Base-by-base conservation (phyloP, 768 basidiomycete genomes). In the Mycena haematopus region DNA sequence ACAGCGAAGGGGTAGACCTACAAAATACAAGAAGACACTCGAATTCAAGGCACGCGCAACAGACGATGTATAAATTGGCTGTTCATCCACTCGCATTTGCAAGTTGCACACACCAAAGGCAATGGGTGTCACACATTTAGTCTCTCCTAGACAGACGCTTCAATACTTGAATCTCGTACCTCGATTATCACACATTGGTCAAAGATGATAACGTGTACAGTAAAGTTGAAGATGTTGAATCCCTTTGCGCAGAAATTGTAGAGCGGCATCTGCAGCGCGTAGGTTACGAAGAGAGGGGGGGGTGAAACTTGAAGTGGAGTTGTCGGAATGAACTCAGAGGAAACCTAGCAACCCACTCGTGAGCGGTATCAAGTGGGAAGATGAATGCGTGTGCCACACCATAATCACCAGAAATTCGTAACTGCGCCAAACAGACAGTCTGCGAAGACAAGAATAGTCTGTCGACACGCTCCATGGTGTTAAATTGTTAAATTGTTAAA, bases 211-310 rank as follows among this genome's bases (percentile, higher is more conserved):
- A 89, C 67, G 11, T 91, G 91, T 72, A 92, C 85, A 62, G 84
- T 77, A 72, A 95, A 89, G 77, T 86, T 90, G 81, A 94, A 92
- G 58, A 93, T 70, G 65, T 83, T 90, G 80, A 92, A 88, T 55
- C 93, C 92, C 80, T 93, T 94, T 67, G 92, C 92, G 73, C 93
- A 92, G 57, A 95, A 79, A 33, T 79, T 76, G 78, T 83, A 94
- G 3, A 93, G 93, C 56, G 95, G 78, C 76, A 96, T 95, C 76
- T 96, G 94, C 65, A 95, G 82, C 42, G 92, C 91, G 79, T 95
- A 95, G 0, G 89, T 85, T 57, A 94, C 88, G 68, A 93, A 87
- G 64, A 95, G 87, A 11, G 94, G 93, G 3, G 90, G 21, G 38
- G n/a, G 53, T 40, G 15, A 54, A 19, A 40, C 38, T 42, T 40